Evolutionary conservation across 2,329 filamentous ascomycete species (phyloP), one percentile per base, ranked within the genome.

Genomic region (Calonectria crousiana): DNA sequence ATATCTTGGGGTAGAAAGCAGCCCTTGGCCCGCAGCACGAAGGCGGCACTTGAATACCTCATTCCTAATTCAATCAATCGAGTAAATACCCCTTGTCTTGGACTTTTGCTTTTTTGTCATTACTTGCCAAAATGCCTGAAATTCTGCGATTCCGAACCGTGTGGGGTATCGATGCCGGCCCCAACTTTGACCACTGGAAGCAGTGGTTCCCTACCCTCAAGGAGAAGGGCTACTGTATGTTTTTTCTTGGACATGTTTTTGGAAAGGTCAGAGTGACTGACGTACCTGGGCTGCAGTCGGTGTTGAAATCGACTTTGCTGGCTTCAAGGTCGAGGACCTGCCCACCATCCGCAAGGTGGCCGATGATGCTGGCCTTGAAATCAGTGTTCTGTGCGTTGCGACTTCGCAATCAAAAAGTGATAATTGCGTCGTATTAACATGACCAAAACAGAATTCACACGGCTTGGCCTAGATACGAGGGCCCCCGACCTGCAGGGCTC

Each of bases 201-300:
- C 36, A 47, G 8, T 76, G 72, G 74, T 76, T 76, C 53, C 67
- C 74, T 26, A 68, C 47, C 9, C 34, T 76, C 47, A 76, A 76
- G 62, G 30, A 71, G 52, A 73, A 74, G 34, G 74, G 74, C 49
- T 76, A 76, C 49, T 62, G 74, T 76, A 52, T 9, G 68, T 64
- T 26, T 26, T 20, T 1, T 28, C n/a, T n/a, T n/a, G n/a, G 16
- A 1, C 4, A 2, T 47, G 4, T 51, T 5, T 47, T 11, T 16
- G 3, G n/a, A 5, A 13, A 18, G 6, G 3, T 8, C 3, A 8
- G n/a, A 28, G 20, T 41, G 13, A 23, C 30, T 53, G 11, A 30
- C 47, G 13, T 4, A 11, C 28, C 18, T 13, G 44, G 47, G 14
- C 34, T 52, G n/a, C 23, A 73, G 71, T 58, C 34, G 71, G 71